Percentiles rank a stretch among this genome's conserved stretches.
Conservation (phyloP, 768 basidiomycete species). For the Lentinula sp. region DNA sequence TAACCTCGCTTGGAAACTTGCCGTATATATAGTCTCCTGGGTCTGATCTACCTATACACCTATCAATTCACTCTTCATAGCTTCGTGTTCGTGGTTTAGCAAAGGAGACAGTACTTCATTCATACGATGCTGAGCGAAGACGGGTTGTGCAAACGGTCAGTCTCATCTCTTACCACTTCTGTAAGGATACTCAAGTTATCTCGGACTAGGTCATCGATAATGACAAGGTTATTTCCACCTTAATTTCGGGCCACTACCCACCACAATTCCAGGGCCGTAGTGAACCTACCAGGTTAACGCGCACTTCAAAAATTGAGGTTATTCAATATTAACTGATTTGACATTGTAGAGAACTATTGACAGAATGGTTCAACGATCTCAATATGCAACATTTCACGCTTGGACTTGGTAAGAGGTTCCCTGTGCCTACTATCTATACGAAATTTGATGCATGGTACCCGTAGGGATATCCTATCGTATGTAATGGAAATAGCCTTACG, state of each 20-base stretch:
- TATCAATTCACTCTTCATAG: background rate
- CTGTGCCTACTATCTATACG: background rate
- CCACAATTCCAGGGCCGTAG: slow-evolving; percentile 6
- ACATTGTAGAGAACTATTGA: slow-evolving; percentile 5
- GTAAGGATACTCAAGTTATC: background rate
- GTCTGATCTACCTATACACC: background rate
- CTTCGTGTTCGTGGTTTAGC: slow-evolving; percentile 3
- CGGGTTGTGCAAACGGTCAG: slow-evolving; percentile 6
- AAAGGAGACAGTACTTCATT: slow-evolving; percentile 4
- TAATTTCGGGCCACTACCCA: slow-evolving; percentile 10
- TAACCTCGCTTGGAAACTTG: slow-evolving; percentile 12
- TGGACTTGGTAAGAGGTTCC: slow-evolving; percentile 4
- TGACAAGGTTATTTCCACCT: slow-evolving; percentile 8
- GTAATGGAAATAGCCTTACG: background rate
- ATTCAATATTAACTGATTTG: background rate
- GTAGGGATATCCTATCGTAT: slow-evolving; percentile 10
- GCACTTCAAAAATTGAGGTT: background rate
- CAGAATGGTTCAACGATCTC: slow-evolving; percentile 9
- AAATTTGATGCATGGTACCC: background rate
- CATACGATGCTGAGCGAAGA: slow-evolving; percentile 7
- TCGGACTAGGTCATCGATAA: slow-evolving; percentile 8
- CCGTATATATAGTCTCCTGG: background rate
- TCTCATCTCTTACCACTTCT: background rate
- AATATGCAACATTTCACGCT: slow-evolving; percentile 11
- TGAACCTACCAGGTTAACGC: slow-evolving; percentile 3